A percentile compares a stretch with the other conserved stretches of the same genome.
phyloP scores from a whole-genome alignment of 257 asterid genomes.

The Leonotis leonurus region DNA sequence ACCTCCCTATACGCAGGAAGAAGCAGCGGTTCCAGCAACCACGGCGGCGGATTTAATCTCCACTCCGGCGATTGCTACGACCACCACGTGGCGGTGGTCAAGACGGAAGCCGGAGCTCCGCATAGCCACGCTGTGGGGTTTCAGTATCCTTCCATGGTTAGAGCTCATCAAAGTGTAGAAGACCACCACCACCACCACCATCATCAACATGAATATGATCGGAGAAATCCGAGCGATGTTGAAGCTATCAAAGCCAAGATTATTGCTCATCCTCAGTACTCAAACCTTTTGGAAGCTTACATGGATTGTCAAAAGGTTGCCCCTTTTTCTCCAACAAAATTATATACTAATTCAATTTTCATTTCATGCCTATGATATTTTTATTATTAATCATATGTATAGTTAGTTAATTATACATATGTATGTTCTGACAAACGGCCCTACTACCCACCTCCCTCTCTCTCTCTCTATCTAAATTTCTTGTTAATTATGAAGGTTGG shows the following conservation, averaged over 20 bases:
- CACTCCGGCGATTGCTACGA: conserved; percentile 25
- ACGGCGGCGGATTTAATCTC: conserved; percentile 19
- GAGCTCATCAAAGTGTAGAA: conserved; percentile 20
- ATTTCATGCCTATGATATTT: too few species aligned
- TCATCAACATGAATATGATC: conserved; percentile 11
- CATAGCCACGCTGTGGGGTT: conserved; percentile 35
- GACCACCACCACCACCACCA: conserved; percentile 23
- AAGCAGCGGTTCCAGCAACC: conserved; percentile 22
- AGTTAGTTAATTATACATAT: too few species aligned
- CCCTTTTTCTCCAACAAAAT: too few species aligned
- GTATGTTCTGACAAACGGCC: too few species aligned
- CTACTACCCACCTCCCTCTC: too few species aligned
- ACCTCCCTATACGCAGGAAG: conserved; percentile 44
- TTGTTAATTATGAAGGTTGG: too few species aligned
- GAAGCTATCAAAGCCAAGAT: conserved; percentile 80
- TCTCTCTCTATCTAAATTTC: too few species aligned
- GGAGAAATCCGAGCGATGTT: too few species aligned
- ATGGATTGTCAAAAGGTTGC: conserved; percentile 97
- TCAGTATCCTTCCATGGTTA: conserved; percentile 32
- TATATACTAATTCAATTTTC: too few species aligned
- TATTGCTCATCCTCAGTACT: conserved; percentile 76
- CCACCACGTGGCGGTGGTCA: conserved; percentile 35
- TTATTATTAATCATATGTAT: too few species aligned
- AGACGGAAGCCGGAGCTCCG: conserved; percentile 70
- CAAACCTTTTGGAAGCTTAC: conserved; percentile 78